phyloP scores from a whole-genome alignment of 202 grass and related monocot genomes.

The Setaria italica region DNA sequence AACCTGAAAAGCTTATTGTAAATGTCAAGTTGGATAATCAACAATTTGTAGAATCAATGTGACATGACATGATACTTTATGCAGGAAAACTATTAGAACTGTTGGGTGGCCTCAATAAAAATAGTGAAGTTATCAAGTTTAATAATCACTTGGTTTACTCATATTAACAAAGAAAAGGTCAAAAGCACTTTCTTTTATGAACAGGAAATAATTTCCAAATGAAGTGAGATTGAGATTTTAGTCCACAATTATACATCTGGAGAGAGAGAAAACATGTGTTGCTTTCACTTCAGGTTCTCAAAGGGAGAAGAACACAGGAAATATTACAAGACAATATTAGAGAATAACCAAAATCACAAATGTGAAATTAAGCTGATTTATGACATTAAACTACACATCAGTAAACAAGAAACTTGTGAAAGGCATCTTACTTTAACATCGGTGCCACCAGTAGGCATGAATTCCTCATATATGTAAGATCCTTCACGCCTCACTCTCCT shows the following conservation, averaged over 20 bases:
- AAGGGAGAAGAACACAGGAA: constrained; percentile 11
- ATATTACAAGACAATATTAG: neutral
- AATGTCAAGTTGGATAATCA: constrained; percentile 35
- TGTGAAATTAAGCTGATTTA: neutral
- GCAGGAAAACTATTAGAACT: constrained; percentile 19
- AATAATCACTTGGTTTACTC: constrained; percentile 4
- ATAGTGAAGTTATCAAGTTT: neutral
- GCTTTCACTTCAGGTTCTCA: constrained; percentile 27
- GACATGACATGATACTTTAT: constrained; percentile 10
- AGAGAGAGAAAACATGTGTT: neutral
- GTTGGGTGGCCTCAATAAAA: neutral
- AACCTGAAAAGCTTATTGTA: constrained; percentile 67
- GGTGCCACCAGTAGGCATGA: constrained; percentile 99
- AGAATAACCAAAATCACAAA: constrained; percentile 31
- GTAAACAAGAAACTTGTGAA: constrained; percentile 28
- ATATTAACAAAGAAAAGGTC: constrained; percentile 19
- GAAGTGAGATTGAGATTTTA: constrained; percentile 39
- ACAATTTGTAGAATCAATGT: constrained; percentile 20
- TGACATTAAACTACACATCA: constrained; percentile 4
- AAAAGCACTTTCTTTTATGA: constrained; percentile 17
- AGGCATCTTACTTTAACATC: constrained; percentile 91
- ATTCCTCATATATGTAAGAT: constrained; percentile 99
- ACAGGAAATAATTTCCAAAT: constrained; percentile 4
- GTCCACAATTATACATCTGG: constrained; percentile 17
- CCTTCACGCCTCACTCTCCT: constrained; percentile 94